phyloP scores from a whole-genome alignment of 192 early-diverging fungal species.

The Dissophora globulifera region DNA sequence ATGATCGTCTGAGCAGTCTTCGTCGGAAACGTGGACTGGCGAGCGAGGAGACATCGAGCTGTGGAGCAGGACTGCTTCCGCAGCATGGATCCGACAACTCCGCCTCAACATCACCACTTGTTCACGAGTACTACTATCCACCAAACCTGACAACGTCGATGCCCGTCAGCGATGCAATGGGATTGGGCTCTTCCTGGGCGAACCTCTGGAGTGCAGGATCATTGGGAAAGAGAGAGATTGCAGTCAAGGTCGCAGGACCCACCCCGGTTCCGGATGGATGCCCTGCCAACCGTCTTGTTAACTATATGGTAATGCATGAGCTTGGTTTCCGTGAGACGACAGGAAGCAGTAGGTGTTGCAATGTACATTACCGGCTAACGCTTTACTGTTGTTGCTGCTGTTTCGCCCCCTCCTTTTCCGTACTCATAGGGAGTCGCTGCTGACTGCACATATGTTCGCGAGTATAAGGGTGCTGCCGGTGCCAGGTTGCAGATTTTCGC shows the following conservation, averaged over 20 bases:
- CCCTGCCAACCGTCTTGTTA: slow-evolving; percentile 47
- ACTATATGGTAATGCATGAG: slow-evolving; percentile 27
- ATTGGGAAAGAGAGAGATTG: slow-evolving; percentile 17
- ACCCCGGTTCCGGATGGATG: slow-evolving; percentile 33
- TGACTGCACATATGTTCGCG: slow-evolving; percentile 75
- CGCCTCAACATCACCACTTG: background rate
- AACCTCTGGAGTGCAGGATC: slow-evolving; percentile 1
- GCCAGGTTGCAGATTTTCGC: slow-evolving; percentile 79
- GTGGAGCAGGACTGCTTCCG: slow-evolving; percentile 9
- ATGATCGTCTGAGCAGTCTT: slow-evolving; percentile 23
- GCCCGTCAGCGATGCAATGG: background rate
- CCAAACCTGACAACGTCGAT: slow-evolving; percentile 42
- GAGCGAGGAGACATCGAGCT: slow-evolving; percentile 11
- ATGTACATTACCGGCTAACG: too few species aligned
- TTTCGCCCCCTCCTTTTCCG: too few species aligned
- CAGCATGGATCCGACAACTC: too few species aligned
- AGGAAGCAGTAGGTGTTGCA: background rate
- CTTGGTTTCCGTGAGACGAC: too few species aligned
- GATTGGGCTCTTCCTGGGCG: slow-evolving; percentile 27
- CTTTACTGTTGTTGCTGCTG: too few species aligned
- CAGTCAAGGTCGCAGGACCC: slow-evolving; percentile 37
- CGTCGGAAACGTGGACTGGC: slow-evolving; percentile 33
- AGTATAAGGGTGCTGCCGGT: slow-evolving; percentile 63
- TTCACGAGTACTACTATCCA: slow-evolving; percentile 40
- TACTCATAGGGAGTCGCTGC: slow-evolving; percentile 83